Conservation (phyloP, 371 early-diverging fungal species). For the Rhizopus sp. region DNA sequence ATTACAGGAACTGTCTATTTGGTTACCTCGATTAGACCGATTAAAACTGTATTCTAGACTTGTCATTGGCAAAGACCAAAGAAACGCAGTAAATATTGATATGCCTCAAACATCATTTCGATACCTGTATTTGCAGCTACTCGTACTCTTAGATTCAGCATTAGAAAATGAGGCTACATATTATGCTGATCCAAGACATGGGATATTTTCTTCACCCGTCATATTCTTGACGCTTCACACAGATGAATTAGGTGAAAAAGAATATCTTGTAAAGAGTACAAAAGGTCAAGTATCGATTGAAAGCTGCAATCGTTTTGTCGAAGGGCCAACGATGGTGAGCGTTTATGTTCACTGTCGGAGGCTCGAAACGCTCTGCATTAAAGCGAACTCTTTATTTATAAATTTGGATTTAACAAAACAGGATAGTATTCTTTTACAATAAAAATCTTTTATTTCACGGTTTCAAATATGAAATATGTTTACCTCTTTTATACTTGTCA, state of each 20-base stretch:
- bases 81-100: background rate
- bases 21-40: background rate
- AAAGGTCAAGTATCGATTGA: background rate
- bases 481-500: no score
- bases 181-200: background rate
- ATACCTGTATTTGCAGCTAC: background rate
- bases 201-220: background rate
- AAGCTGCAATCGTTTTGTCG: background rate
- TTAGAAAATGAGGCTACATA: background rate
- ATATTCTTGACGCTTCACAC: background rate
- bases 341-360: background rate
- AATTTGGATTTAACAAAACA: background rate
- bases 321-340: background rate
- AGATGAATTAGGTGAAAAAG: background rate
- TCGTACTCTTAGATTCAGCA: background rate
- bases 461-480: no score
- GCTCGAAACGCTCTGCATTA: background rate
- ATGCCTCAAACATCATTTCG: background rate
- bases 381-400: background rate
- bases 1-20: background rate
- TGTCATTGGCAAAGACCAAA: background rate
- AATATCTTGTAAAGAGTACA: background rate
- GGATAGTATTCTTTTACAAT: background rate
- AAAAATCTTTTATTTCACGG: background rate
- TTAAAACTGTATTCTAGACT: background rate